phyloP scores from a whole-genome alignment of 768 basidiomycete species.

The Amylocystis lapponica region DNA sequence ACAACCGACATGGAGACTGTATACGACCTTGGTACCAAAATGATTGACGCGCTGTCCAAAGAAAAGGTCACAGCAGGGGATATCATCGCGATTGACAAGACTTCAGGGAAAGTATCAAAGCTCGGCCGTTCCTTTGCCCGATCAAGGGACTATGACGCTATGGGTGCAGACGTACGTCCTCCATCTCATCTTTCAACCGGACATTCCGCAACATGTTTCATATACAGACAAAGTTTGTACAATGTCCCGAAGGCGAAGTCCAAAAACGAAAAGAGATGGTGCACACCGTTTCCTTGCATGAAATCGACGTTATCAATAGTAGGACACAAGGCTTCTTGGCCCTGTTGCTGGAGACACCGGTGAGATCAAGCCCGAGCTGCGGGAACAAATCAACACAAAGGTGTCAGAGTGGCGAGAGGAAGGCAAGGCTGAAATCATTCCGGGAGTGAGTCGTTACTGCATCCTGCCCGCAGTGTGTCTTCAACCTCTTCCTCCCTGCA shows the following conservation, averaged over 20 bases:
- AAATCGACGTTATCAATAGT: slow-evolving; percentile 99
- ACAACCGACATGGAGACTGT: slow-evolving; percentile 99
- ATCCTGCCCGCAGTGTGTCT: background rate
- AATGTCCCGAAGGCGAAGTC: slow-evolving; percentile 96
- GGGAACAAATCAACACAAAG: slow-evolving; percentile 95
- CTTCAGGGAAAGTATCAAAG: slow-evolving; percentile 94
- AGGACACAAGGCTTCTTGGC: slow-evolving; percentile 98
- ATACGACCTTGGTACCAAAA: slow-evolving; percentile 97
- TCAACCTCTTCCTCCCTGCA: slow-evolving; percentile 23
- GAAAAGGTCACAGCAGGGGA: slow-evolving; percentile 96
- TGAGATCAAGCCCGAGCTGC: slow-evolving; percentile 95
- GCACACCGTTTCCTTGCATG: slow-evolving; percentile 95
- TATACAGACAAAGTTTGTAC: slow-evolving; percentile 89
- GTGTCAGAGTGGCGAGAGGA: slow-evolving; percentile 98
- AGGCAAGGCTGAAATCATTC: slow-evolving; percentile 96
- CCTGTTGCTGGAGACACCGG: slow-evolving; percentile 94
- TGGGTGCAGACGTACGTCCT: slow-evolving; percentile 90
- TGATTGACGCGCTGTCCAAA: slow-evolving; percentile 96
- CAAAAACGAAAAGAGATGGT: slow-evolving; percentile 97
- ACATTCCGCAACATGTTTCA: background rate
- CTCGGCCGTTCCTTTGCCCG: slow-evolving; percentile 95
- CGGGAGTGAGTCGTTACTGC: slow-evolving; percentile 61
- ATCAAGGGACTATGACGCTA: slow-evolving; percentile 96
- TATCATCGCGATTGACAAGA: slow-evolving; percentile 95
- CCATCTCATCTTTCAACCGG: background rate